Percentiles rank a stretch among this genome's conserved stretches.
Evolutionary conservation across 129 eudicot species (phyloP).

Genomic region (carrot (Daucus carota)): DH1_v3.0 NC_030383.2:40675001-40675500

Average conservation of each 20-base stretch:
- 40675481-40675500: no score
- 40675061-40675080: background rate
- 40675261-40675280: slow-evolving; percentile 13
- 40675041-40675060: background rate
- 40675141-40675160: slow-evolving; percentile 29
- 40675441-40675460: no score
- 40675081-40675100: slow-evolving; percentile 11
- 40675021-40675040: background rate
- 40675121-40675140: slow-evolving; percentile 4
- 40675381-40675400: background rate
- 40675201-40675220: background rate
- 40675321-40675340: slow-evolving; percentile 46
- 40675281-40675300: slow-evolving; percentile 40
- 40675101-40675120: slow-evolving; percentile 7
- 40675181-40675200: background rate
- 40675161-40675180: slow-evolving; percentile 1
- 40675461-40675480: no score
- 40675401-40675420: background rate
- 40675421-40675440: background rate
- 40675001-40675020: background rate
- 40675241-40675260: slow-evolving; percentile 12
- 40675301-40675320: slow-evolving; percentile 57
- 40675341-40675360: slow-evolving; percentile 42
- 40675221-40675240: slow-evolving; percentile 44
- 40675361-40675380: slow-evolving; percentile 28